Evolutionary conservation across 2,329 filamentous ascomycete species (phyloP).

Genomic region (Ascochyta lentis): DNA sequence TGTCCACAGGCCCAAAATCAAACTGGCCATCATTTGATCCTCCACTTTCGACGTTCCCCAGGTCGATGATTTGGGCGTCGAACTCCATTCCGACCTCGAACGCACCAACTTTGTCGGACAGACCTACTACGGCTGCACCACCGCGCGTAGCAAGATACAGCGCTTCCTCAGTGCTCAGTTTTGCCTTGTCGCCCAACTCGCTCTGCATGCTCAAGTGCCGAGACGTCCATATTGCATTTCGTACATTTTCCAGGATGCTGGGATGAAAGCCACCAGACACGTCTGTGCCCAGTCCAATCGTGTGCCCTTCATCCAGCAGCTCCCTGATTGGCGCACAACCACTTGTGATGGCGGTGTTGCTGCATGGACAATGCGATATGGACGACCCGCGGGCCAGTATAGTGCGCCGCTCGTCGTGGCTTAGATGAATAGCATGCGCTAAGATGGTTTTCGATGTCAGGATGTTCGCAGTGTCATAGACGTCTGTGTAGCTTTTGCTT

Average conservation of each 20-base stretch:
- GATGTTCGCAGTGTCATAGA: conserved; percentile 78
- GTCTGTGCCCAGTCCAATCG: conserved; percentile 88
- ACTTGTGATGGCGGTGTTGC: conserved; percentile 81
- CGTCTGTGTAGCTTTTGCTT: conserved; percentile 69
- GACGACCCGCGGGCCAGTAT: conserved; percentile 68
- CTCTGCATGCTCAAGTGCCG: conserved; percentile 69
- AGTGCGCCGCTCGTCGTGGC: conserved; percentile 68
- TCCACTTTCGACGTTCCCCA: conserved; percentile 56
- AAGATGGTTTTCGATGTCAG: conserved; percentile 78
- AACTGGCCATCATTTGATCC: conserved; percentile 47
- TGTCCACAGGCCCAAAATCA: conserved; percentile 73
- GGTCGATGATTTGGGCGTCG: conserved; percentile 83
- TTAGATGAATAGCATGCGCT: conserved; percentile 83
- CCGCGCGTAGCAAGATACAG: conserved; percentile 88
- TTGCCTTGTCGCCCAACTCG: conserved; percentile 53
- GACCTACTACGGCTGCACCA: conserved; percentile 80
- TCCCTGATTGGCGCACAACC: conserved; percentile 78
- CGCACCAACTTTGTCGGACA: conserved; percentile 73
- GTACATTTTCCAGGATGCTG: conserved; percentile 80
- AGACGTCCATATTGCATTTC: conserved; percentile 81
- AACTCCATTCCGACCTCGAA: conserved; percentile 89
- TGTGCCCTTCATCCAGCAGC: conserved; percentile 75
- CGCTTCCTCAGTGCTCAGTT: conserved; percentile 83
- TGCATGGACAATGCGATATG: conserved; percentile 85
- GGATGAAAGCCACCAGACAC: conserved; percentile 86